Evolutionary conservation across 805 yeast genomes (phyloP), one percentile per base, ranked within the genome.

Genomic region (Monosporozyma aquatica): DNA sequence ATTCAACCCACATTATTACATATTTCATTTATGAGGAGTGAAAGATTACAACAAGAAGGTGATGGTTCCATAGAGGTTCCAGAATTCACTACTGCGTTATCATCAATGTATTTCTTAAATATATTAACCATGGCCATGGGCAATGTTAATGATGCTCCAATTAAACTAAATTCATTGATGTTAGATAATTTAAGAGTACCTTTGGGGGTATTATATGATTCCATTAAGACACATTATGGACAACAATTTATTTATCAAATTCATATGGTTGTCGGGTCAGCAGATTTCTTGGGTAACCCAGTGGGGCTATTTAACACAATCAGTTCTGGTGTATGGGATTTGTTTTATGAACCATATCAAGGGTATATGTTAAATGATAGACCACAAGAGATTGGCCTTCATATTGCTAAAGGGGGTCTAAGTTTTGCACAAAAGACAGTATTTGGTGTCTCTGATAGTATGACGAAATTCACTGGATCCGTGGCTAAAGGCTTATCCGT

Each of bases 101-200:
- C 47, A 2, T 58, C 89, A 39, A 74, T 81, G 74, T 82, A 84
- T 59, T 77, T 87, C 48, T 70, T 86, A 50, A 87, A 92, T 59
- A 79, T 90, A 29, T 67, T 92, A 46, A 87, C 97, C 0, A 89
- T 90, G 97, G 95, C 98, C 0, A 76, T 92, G 48, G 98, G 97
- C 21, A 92, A 90, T 59, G 85, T 94, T 46, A 90, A 90, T 58
- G 97, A 92, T 62, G 98, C 99, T 0, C 97, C 97, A 1, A 84
- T 92, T 35, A 76, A 82, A 54, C 67, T 92, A 58, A 87, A 90
- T 55, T 87, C 97, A 0, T 69, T 94, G 51, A 72, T 87, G 45
- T 73, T 90, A 58, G 97, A 87, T 53, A 92, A 92, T 58, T 78
- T 89, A 10, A 73, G 96, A 46, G 94, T 89, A 1, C 95, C 97